Base-by-base conservation (phyloP, 805 yeast genomes). In the Hemisphaericaspora nanyangensis region DNA sequence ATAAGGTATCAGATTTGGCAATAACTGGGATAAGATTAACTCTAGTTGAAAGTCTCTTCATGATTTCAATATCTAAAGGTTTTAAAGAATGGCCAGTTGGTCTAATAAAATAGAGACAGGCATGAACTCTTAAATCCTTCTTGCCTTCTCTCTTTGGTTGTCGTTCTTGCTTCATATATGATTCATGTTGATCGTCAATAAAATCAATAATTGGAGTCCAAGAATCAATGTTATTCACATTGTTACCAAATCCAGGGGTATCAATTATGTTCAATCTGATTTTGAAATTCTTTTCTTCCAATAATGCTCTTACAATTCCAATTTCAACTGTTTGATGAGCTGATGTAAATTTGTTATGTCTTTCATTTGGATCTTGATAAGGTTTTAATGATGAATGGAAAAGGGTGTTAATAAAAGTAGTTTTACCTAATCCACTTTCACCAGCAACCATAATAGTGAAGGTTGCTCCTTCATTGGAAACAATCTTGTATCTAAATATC, bases 241-340 rank as follows among this genome's bases (percentile, higher is more conserved):
- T 85, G 58, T 87, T 95, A 44, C 96, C 97, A 59, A 88, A 87
- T 1, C 96, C 96, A 7, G 96, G 96, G 2, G 96, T 87, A 62
- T 89, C 96, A 52, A 90, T 80, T 41, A 90, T 74, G 50, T 88
- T 88, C 47, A 90, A 76, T 46, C 83, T 75, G 50, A 86, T 74
- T 48, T 72, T 74, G 63, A 90, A 85, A 57, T 84, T 86, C 61
- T 85, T 82, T 58, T 90, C 97, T 58, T 82, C 93, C 49, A 86
- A 72, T 42, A 77, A 74, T n/a, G 93, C 91, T 52, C 91, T 76
- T 34, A 77, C 76, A 39, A 88, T 78, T 48, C 84, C 90, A 46
- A 87, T 80, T 48, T 82, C 90, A 19, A 85, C 86, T 2, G 95
- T 85, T 51, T 80, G 74, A 51, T 73, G 80, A 11, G 72, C 57